Conservation (phyloP, 345 rosid species). For the sweet orange (Citrus sinensis) region DNA sequence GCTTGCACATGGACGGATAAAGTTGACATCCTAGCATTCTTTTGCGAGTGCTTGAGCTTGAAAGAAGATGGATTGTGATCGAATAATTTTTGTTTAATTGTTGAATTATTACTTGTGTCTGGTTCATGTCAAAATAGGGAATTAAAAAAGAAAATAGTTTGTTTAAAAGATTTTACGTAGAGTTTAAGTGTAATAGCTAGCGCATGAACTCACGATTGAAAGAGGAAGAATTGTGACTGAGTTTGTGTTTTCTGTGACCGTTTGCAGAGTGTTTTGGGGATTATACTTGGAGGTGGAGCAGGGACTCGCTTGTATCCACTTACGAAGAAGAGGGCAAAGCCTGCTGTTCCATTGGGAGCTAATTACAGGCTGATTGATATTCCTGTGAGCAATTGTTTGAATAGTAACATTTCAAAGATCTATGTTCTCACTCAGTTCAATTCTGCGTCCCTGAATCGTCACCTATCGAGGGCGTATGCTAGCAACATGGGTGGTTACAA, state of each 20-base stretch:
- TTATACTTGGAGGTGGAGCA: conserved; percentile 96
- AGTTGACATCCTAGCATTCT: neutral
- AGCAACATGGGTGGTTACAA: conserved; percentile 97
- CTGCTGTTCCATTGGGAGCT: conserved; percentile 94
- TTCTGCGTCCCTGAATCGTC: conserved; percentile 94
- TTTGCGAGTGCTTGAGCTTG: no score
- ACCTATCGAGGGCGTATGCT: conserved; percentile 88
- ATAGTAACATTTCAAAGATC: conserved; percentile 87
- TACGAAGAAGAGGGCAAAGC: conserved; percentile 96
- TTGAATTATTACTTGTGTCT: neutral
- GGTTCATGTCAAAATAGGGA: neutral
- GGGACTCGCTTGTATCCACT: conserved; percentile 90
- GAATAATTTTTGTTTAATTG: neutral
- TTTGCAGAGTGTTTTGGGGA: conserved; percentile 85
- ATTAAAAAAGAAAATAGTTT: no score
- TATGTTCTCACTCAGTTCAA: conserved; percentile 96
- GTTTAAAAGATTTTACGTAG: neutral
- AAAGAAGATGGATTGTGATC: no score
- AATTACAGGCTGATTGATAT: conserved; percentile 91
- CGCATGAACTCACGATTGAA: neutral
- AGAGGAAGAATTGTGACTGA: neutral
- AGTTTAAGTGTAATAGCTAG: neutral
- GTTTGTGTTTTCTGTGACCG: neutral
- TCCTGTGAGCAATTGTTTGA: conserved; percentile 95
- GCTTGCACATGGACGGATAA: neutral